Percentiles rank a stretch among this genome's conserved stretches.
These are phyloP conservation scores for Lobosporangium transversale DNA, from an alignment of 192 early-diverging fungal genomes.

Conservation along the genomic window DNA sequence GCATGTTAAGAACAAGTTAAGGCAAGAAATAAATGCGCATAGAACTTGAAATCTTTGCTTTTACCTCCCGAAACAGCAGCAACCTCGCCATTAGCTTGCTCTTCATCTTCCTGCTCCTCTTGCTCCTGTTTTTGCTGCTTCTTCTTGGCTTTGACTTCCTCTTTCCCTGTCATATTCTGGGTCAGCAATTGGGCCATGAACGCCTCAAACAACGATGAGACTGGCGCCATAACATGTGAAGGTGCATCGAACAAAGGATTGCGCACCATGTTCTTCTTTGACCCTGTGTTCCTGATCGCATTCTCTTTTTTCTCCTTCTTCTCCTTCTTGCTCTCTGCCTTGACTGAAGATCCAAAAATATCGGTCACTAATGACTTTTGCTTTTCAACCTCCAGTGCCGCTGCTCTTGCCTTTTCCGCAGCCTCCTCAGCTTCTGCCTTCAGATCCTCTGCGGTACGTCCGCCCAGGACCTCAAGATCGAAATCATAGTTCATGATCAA, in stretches of 20 bases:
- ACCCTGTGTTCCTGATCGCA: slow-evolving; percentile 29
- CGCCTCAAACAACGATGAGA: slow-evolving; percentile 57
- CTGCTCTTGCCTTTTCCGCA: slow-evolving; percentile 31
- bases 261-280: slow-evolving; percentile 59
- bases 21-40: no score
- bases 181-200: slow-evolving; percentile 58
- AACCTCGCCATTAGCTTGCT: background rate
- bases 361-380: slow-evolving; percentile 53
- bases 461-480: slow-evolving; percentile 42
- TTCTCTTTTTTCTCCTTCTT: slow-evolving; percentile 19
- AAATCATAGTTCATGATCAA: slow-evolving; percentile 50
- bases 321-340: slow-evolving; percentile 20
- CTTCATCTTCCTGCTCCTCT: slow-evolving; percentile 14
- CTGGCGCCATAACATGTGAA: slow-evolving; percentile 66
- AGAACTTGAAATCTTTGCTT: no score
- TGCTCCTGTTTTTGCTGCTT: slow-evolving; percentile 21
- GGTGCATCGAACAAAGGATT: slow-evolving; percentile 60
- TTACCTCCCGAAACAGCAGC: slow-evolving; percentile 2
- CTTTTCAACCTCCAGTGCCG: slow-evolving; percentile 38
- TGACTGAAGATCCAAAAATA: slow-evolving; percentile 19
- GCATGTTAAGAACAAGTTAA: background rate
- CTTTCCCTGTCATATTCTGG: slow-evolving; percentile 31
- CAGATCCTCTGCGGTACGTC: slow-evolving; percentile 33
- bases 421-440: slow-evolving; percentile 42
- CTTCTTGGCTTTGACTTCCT: slow-evolving; percentile 35